These are phyloP conservation scores for Emydomyces testavorans DNA, from an alignment of 2,329 filamentous ascomycete genomes.

Conservation along the genomic window DNA sequence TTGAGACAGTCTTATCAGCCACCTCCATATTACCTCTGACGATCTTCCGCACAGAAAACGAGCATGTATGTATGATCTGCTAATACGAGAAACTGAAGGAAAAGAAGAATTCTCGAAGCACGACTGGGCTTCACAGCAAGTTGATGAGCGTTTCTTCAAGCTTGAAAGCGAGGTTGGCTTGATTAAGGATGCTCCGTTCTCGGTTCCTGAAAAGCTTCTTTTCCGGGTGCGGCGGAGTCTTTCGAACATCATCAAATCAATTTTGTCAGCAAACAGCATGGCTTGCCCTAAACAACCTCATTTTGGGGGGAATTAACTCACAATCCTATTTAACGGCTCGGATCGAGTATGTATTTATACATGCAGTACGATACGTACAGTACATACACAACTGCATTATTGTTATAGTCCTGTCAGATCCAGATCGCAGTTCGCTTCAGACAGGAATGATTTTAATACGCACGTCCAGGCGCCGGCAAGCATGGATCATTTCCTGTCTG, in stretches of 20 bases:
- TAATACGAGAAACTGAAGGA: slow-evolving; percentile 4
- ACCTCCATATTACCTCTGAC: neutral
- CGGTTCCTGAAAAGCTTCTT: slow-evolving; percentile 7
- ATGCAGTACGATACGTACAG: too few species aligned
- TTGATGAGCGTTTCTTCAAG: neutral
- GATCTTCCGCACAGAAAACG: neutral
- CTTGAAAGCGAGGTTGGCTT: neutral
- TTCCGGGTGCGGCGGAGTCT: neutral
- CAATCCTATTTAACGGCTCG: slow-evolving; percentile 10
- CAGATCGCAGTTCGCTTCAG: too few species aligned
- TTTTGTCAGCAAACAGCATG: too few species aligned
- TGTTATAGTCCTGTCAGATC: too few species aligned
- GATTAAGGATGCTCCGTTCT: neutral
- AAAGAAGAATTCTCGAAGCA: slow-evolving; percentile 10
- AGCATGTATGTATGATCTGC: slow-evolving; percentile 7
- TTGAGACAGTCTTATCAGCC: neutral
- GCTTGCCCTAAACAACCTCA: too few species aligned
- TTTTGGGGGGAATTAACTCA: neutral
- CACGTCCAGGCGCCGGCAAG: too few species aligned
- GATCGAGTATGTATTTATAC: slow-evolving; percentile 6
- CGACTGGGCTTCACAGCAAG: neutral
- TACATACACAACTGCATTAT: too few species aligned
- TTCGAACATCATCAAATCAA: neutral
- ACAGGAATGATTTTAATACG: too few species aligned
- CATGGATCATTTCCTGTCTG: too few species aligned